Base-by-base conservation (phyloP, 768 basidiomycete genomes). In the Termitomyces sp. region DNA sequence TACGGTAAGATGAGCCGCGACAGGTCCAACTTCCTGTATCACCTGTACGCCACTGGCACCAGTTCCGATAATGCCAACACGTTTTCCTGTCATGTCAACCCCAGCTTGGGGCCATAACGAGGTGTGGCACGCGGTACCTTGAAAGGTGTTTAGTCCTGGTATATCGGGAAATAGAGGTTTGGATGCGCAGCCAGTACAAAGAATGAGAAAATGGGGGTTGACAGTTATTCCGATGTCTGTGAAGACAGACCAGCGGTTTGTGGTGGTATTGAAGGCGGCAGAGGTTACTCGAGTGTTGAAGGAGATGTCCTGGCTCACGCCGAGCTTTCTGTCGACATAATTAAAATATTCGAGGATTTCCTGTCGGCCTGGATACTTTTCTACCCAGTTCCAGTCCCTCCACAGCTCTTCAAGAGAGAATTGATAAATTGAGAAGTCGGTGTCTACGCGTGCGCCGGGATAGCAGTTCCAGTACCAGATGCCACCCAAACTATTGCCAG, bases 251-350 rank as follows among this genome's bases (percentile, higher is more conserved):
- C 40, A 41, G 40, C 40, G 40, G n/a, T 41, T 41, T n/a, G 40
- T 41, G 9, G 8, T 10, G 40, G n/a, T 10, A 17, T 41, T 4
- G 10, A 41, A 41, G 40, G 40, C n/a, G 40, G 40, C 40, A 19
- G 40, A 41, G n/a, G 40, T 41, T 19, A 41, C 40, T 19, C 40
- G n/a, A 10, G 40, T 41, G 40, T 41, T 41, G 40, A 41, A 41
- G 40, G 40, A 41, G n/a, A 41, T 19, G 40, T 41, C 40, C n/a
- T 9, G 40, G n/a, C 40, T 10, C n/a, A 41, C n/a, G 30, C 61
- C 62, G n/a, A 67, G 59, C 54, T 64, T 68, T 55, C 63, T 56
- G 15, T 65, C 64, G 23, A 63, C 51, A 28, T 63, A 63, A 33
- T 59, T 49, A 41, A 67, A 68, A 41, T 60, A 43, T 9, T 43